These are phyloP conservation scores for Cucumis sativus DNA, from an alignment of 306 rosid genomes.

Conservation along the genomic window DNA sequence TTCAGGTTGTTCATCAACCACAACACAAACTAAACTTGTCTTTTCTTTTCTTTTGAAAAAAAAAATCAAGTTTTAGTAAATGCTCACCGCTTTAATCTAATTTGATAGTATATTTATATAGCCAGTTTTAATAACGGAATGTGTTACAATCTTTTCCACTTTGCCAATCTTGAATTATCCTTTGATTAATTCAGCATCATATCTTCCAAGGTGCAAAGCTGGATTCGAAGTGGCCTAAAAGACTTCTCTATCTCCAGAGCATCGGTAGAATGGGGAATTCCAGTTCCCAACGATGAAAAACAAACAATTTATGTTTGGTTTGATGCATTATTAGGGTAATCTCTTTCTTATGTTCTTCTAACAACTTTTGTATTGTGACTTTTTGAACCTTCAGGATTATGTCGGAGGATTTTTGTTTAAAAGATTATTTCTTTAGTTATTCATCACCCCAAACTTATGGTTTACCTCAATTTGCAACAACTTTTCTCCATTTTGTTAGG, in stretches of 20 bases:
- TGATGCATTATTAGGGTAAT: slow-evolving; percentile 94
- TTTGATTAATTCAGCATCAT: slow-evolving; percentile 12
- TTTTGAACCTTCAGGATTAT: not conserved
- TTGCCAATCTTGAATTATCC: not conserved
- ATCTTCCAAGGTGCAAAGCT: slow-evolving; percentile 77
- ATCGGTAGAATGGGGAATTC: slow-evolving; percentile 96
- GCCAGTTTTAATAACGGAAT: not conserved
- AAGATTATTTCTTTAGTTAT: not conserved
- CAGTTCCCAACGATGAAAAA: slow-evolving; percentile 71
- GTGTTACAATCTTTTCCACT: not conserved
- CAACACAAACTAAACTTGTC: not conserved
- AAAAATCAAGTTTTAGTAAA: not conserved
- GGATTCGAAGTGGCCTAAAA: slow-evolving; percentile 77
- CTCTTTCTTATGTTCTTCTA: not conserved
- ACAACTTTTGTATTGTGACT: not conserved
- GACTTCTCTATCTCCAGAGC: slow-evolving; percentile 96
- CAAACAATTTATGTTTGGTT: slow-evolving; percentile 98
- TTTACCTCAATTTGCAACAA: not conserved
- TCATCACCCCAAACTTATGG: slow-evolving; percentile 4
- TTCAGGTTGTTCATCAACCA: not conserved
- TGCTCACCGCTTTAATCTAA: not conserved
- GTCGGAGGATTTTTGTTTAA: not conserved
- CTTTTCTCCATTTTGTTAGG: not conserved
- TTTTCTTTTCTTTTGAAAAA: too few species aligned
- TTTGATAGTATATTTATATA: not conserved